Conservation (phyloP, 2,329 filamentous ascomycete species). For the Fusarium buharicum region DNA sequence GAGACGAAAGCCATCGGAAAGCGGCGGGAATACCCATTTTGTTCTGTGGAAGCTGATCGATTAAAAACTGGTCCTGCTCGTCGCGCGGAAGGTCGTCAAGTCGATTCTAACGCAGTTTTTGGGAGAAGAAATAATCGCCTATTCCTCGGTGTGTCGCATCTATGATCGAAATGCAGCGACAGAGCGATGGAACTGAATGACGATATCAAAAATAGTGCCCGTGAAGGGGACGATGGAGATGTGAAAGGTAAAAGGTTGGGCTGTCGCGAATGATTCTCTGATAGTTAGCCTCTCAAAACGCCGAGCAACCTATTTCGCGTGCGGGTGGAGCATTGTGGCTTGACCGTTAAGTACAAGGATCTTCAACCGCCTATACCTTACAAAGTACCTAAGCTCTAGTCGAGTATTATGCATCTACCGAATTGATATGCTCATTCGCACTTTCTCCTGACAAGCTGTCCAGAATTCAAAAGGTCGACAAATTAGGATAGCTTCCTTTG, state of each 20-base stretch:
- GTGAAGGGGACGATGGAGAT: slow-evolving; percentile 5
- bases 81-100: slow-evolving; percentile 11
- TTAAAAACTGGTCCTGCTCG: slow-evolving; percentile 12
- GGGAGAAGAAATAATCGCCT: background rate
- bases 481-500: slow-evolving; percentile 29
- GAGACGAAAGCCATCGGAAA: slow-evolving; percentile 96
- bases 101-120: slow-evolving; percentile 13
- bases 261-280: slow-evolving; percentile 36
- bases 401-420: slow-evolving; percentile 38
- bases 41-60: slow-evolving; percentile 12
- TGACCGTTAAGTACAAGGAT: too few species aligned
- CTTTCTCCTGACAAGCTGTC: slow-evolving; percentile 42
- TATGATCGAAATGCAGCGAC: background rate
- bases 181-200: background rate
- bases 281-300: slow-evolving; percentile 5
- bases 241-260: slow-evolving; percentile 8
- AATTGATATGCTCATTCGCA: slow-evolving; percentile 11
- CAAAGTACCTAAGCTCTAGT: too few species aligned
- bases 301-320: slow-evolving; percentile 2
- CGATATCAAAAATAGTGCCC: background rate
- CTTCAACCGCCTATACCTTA: too few species aligned
- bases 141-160: slow-evolving; percentile 17
- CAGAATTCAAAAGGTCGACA: slow-evolving; percentile 25
- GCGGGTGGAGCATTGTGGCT: slow-evolving; percentile 3
- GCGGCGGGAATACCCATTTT: slow-evolving; percentile 93